Base-by-base conservation (phyloP, 257 asterid genomes). In the Solanum habrochaites region DNA sequence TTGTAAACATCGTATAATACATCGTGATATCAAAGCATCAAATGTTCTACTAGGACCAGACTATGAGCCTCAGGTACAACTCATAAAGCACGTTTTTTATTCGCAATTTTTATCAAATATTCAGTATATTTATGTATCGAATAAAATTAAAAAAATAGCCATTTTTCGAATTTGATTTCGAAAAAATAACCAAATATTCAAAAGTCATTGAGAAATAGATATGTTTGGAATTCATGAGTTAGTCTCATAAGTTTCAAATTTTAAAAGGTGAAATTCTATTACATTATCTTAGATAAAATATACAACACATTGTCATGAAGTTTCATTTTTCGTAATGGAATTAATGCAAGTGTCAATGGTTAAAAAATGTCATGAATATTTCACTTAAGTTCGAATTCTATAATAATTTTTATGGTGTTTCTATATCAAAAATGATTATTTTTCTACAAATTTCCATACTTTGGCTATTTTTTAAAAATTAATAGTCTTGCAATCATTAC, bases 1-100 rank as follows among this genome's bases (percentile, higher is more conserved):
- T 89, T 96, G 99, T 94, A 94, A 95, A 81, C 98, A 90, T 83
- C 92, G 99, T 25, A 96, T 94, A 7, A 96, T 96, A 52, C 99
- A 96, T 87, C 96, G 99, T 8, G 99, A 96, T 86, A 96, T 95
- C 16, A 96, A 95, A 85, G 97, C 99, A n/a, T 94, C 99, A 0
- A 96, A 96, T 85, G 95, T 96, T 31, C 95, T 96, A 86, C 96
- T 96, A 52, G 97, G 95, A 49, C 95, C 94, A 14, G 92, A 95
- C 82, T 92, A 90, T 49, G 97, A 96, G 42, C 97, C 98, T 10
- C 98, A 96, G 96, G 99, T 94, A 70, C 31, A 27, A 25, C 18
- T 29, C 35, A 16, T 29, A 37, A 25, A n/a, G 66, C 8, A 40
- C 0, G 2, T 3, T 18, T 39, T 47, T 43, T 42, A 27, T 70